A percentile compares a stretch with the other conserved stretches of the same genome.
phyloP scores from a whole-genome alignment of 1,139 yeast genomes.

The Arxiozyma bovina region DNA sequence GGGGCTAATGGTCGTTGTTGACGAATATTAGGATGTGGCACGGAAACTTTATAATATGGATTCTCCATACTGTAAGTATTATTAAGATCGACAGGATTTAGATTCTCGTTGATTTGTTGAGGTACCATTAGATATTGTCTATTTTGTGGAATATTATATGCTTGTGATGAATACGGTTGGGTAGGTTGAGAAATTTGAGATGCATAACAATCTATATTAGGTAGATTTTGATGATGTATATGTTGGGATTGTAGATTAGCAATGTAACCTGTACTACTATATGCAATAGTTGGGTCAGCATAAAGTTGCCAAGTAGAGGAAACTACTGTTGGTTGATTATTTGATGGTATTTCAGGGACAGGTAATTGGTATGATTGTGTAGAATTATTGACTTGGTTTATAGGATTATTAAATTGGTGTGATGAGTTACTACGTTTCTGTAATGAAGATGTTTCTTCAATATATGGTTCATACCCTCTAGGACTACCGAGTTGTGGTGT shows the following conservation, averaged over 20 bases:
- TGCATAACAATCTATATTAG: slow-evolving; percentile 2
- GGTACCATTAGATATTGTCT: not conserved
- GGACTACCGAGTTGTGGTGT: slow-evolving; percentile 13
- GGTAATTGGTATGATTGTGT: slow-evolving; percentile 3
- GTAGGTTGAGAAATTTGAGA: slow-evolving; percentile 3
- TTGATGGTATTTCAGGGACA: not conserved
- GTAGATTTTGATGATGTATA: not conserved
- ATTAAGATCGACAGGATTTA: not conserved
- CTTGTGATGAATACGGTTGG: slow-evolving; percentile 2
- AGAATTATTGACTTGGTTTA: not conserved
- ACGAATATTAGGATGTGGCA: slow-evolving; percentile 1
- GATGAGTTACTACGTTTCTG: slow-evolving; percentile 3
- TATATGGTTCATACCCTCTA: slow-evolving; percentile 12
- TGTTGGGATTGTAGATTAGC: slow-evolving; percentile 1
- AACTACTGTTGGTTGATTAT: not conserved
- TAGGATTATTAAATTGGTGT: not conserved
- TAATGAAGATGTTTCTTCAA: slow-evolving; percentile 12
- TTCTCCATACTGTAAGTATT: not conserved
- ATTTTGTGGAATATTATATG: not conserved
- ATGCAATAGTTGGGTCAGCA: not conserved
- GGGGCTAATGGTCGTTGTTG: slow-evolving; percentile 1
- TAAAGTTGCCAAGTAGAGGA: not conserved
- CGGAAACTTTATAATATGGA: slow-evolving; percentile 3
- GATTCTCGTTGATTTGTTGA: slow-evolving; percentile 1
- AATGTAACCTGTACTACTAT: not conserved